Evolutionary conservation across 352 stramenopile genomes (phyloP), one percentile per base, ranked within the genome.

Genomic region (Globisporangium rhizosaccharum): DNA sequence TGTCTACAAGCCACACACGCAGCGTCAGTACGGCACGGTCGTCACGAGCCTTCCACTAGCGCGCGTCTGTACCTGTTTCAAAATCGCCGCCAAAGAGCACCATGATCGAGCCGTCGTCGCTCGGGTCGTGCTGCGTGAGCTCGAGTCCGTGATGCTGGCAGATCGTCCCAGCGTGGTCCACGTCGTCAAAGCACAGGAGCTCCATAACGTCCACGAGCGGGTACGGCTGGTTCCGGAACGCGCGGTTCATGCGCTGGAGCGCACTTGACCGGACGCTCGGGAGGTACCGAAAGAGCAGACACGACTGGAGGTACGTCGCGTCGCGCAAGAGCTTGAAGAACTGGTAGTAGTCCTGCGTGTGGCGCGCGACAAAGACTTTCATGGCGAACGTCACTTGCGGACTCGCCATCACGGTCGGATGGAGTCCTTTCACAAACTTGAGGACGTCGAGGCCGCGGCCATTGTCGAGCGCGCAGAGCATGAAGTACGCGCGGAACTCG

Each of bases 311-410:
- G 44, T 90, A 93, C 18, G 85, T 93, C 6, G 82, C 81, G 59
- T 86, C 53, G 0, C 73, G 80, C 20, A 96, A 65, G 26, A 94
- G 68, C 41, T 67, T 77, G 67, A 94, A 96, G 61, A 96, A 96
- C 63, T 77, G 63, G 57, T 78, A 84, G 57, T 94, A 96, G 61
- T 96, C 80, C 18, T 85, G 75, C 12, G 85, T 94, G 46, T 93
- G 85, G 7, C 86, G 86, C 39, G 86, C 83, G 23, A 93, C 85
- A 60, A 96, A 96, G 18, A 89, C 82, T 30, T 75, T 73, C 86
- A 94, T 93, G 5, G 86, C 86, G 48, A 96, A 96, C 59, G 93
- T 85, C 28, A 96, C 75, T 62, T 91, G 84, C n/a, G 69, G 56
- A 12, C 75, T 82, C 36, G 85, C 75, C 18, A 89, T 49, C 25